Base-by-base conservation (phyloP, 2,329 filamentous ascomycete genomes). In the Magnaporthiopsis rhizophila region DNA sequence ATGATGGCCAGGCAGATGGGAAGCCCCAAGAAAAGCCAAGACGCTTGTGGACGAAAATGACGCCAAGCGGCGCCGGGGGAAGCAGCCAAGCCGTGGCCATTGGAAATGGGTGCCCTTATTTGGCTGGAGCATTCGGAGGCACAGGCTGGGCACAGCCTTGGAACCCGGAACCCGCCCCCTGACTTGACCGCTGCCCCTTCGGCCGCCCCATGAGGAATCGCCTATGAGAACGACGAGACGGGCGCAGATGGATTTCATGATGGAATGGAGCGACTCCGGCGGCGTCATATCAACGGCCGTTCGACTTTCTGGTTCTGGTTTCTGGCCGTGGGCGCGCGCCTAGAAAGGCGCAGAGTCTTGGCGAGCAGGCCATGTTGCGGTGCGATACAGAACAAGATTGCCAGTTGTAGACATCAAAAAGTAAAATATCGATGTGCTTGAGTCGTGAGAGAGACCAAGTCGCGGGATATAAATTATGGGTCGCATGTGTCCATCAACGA, bases 21-120 rank as follows among this genome's bases (percentile, higher is more conserved):
- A 57, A 38, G 13, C 32, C 62, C 6, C 62, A 63, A 63, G 62
- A 59, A 63, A 60, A 63, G 62, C 62, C 62, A 63, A 63, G 62
- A 38, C 62, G 56, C 62, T 38, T 56, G 24, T 63, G 62, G 61
- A 57, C 34, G 57, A 63, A 38, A 56, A 63, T 58, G 50, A 58
- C 34, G 56, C 62, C 57, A 63, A 63, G 62, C 62, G 36, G 28
- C 57, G 45, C 45, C 24, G 45, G 45, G 30, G 45, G 45, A 53
- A 53, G 45, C n/a, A 53, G 45, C 45, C 45, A 53, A 53, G 45
- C 45, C 45, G 45, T n/a, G 45, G 5, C 45, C 45, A 53, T 53
- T 53, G 45, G 45, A 53, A 53, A 53, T 53, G 45, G 45, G n/a
- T 24, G 45, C 38, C 38, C 38, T 24, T 53, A 53, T 53, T 53